Base-by-base conservation (phyloP, 805 yeast species). In the Lachancea lanzarotensis region DNA sequence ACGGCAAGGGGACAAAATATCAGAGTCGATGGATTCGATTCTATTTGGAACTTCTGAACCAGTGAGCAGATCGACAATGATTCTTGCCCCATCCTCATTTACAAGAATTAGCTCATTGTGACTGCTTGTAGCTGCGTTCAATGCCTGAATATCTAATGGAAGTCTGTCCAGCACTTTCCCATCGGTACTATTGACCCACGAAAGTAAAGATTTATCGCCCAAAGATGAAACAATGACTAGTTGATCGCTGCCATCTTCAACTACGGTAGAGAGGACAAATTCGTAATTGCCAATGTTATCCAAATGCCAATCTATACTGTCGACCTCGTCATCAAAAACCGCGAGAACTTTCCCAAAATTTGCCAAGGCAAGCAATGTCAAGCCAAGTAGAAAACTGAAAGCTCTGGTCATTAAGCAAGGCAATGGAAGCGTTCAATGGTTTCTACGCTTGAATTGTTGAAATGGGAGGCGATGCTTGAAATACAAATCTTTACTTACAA, bases 271-370 rank as follows among this genome's bases (percentile, higher is more conserved):
- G 1, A 52, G 19, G n/a, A 58, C 53, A 45, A 63, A 55, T 16
- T 52, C 43, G 38, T 73, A 64, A 6, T 56, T 52, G 0, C 82
- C 82, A 25, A 75, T 59, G 40, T 69, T 71, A 26, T 65, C 66
- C 8, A 69, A 57, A 38, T 76, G 72, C 82, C 82, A 79, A 52
- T 81, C 86, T 29, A 66, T 66, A 15, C 61, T 60, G 55, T 73
- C 76, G 0, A 81, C 79, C 48, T 78, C 81, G 43, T 78, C 82
- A 20, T 70, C 62, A 51, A 62, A 69, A 3, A 71, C 62, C 0
- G 70, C 70, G 51, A 38, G 52, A 15, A 50, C 59, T 17, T 15
- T 10, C 10, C 25, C 17, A 33, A 32, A 34, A 13, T 27, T 29
- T 2, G 20, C 35, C 18, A n/a, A 27, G 26, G 34, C 39, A 16